Conservation (phyloP, 371 early-diverging fungal species). For the Cladochytrium tenue region DNA sequence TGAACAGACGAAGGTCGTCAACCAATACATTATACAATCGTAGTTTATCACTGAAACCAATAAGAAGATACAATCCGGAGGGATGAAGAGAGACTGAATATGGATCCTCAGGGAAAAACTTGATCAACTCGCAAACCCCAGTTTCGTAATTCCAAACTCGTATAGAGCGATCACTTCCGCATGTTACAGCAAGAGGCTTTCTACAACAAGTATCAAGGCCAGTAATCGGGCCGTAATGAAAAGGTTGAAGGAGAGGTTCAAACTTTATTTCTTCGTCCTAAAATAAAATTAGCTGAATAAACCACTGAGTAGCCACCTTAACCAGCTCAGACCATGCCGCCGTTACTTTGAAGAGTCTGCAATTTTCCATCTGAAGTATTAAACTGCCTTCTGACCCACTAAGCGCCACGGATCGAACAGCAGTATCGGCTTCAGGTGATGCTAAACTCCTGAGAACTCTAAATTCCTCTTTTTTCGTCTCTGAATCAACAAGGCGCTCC, state of each 20-base stretch:
- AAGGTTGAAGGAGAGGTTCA: slow-evolving; percentile 37
- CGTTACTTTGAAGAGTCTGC: slow-evolving; percentile 29
- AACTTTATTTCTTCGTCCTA: slow-evolving; percentile 41
- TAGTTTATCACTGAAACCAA: slow-evolving; percentile 59
- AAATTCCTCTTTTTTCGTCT: slow-evolving; percentile 8
- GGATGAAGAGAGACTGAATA: slow-evolving; percentile 53
- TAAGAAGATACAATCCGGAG: slow-evolving; percentile 50
- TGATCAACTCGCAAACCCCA: slow-evolving; percentile 44
- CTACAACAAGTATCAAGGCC: slow-evolving; percentile 51
- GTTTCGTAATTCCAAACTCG: slow-evolving; percentile 58
- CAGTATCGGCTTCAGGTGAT: slow-evolving; percentile 8
- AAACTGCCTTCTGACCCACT: slow-evolving; percentile 41
- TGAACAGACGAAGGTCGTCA: slow-evolving; percentile 52
- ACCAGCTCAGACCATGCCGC: slow-evolving; percentile 23
- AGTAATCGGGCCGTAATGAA: slow-evolving; percentile 45
- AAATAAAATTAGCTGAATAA: not conserved
- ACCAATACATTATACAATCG: slow-evolving; percentile 52
- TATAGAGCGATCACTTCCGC: slow-evolving; percentile 46
- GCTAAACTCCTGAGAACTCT: slow-evolving; percentile 10
- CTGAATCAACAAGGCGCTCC: slow-evolving; percentile 23
- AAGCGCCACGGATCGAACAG: slow-evolving; percentile 29
- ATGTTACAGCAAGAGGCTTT: slow-evolving; percentile 52
- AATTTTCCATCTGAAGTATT: slow-evolving; percentile 27
- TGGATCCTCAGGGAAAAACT: slow-evolving; percentile 52
- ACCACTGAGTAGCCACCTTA: slow-evolving; percentile 19